Conservation (phyloP, 805 yeast genomes). For the Starmera caribaea region DNA sequence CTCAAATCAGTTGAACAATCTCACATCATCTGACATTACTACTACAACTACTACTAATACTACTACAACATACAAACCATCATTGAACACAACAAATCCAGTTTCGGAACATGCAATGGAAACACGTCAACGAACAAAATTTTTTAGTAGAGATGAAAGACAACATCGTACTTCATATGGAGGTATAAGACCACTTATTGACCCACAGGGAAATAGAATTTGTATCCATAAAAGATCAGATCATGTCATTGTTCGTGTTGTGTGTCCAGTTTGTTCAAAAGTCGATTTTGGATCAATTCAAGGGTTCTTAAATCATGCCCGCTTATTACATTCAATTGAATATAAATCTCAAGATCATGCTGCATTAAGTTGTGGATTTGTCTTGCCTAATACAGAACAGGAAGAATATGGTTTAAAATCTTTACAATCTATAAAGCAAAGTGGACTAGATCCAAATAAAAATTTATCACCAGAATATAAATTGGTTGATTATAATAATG, state of each 20-base stretch:
- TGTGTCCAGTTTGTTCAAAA: slow-evolving; percentile 59
- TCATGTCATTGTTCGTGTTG: slow-evolving; percentile 57
- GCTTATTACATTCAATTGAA: slow-evolving; percentile 65
- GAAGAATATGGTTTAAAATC: slow-evolving; percentile 39
- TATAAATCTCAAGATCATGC: slow-evolving; percentile 68
- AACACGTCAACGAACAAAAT: slow-evolving; percentile 19
- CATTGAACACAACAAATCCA: background rate
- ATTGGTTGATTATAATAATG: background rate
- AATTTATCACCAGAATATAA: slow-evolving; percentile 21
- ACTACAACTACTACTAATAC: slow-evolving; percentile 35
- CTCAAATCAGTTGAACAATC: slow-evolving; percentile 29
- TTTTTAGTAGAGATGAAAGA: slow-evolving; percentile 11
- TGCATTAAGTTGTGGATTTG: slow-evolving; percentile 55
- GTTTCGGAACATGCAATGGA: slow-evolving; percentile 21
- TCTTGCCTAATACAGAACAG: slow-evolving; percentile 45
- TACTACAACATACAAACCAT: slow-evolving; percentile 15
- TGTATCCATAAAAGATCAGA: slow-evolving; percentile 62
- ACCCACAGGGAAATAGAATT: slow-evolving; percentile 26
- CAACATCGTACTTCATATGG: slow-evolving; percentile 27
- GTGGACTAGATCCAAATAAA: slow-evolving; percentile 31
- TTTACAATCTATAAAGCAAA: slow-evolving; percentile 24
- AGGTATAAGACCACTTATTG: slow-evolving; percentile 40
- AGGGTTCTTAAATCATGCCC: slow-evolving; percentile 69
- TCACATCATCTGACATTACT: slow-evolving; percentile 17
- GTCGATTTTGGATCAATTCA: slow-evolving; percentile 71